Conservation (phyloP, 2,329 filamentous ascomycete genomes). For the Trichophyton schoenleinii region DNA sequence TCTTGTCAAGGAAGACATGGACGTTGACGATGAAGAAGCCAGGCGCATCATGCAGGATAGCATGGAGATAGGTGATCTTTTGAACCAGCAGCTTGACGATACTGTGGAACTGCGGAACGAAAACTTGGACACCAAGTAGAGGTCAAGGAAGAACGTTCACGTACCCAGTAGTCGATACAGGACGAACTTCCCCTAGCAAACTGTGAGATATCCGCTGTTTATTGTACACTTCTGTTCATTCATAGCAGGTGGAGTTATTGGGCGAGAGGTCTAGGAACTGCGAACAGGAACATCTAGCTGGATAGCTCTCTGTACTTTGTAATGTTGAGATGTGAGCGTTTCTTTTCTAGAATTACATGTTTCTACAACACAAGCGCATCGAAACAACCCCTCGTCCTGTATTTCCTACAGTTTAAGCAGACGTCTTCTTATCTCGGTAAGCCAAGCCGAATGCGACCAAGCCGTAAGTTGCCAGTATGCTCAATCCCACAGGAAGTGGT, state of each 20-base stretch:
- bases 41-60: slow-evolving; percentile 53
- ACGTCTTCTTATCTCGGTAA: slow-evolving; percentile 30
- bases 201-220: not conserved
- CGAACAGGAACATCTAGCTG: not conserved
- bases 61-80: slow-evolving; percentile 51
- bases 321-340: not conserved
- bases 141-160: not conserved
- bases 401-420: not conserved
- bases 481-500: slow-evolving; percentile 69
- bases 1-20: slow-evolving; percentile 49
- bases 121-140: slow-evolving; percentile 6
- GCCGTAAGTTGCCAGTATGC: slow-evolving; percentile 65
- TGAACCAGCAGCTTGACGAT: slow-evolving; percentile 54
- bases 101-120: slow-evolving; percentile 26
- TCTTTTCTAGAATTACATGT: not conserved
- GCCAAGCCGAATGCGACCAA: slow-evolving; percentile 67
- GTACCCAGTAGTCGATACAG: not conserved
- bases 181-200: not conserved
- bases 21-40: slow-evolving; percentile 34
- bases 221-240: not conserved
- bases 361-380: not conserved
- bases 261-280: not conserved
- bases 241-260: not conserved
- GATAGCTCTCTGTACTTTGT: not conserved
- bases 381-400: not conserved